Evolutionary conservation across 805 yeast species (phyloP), one percentile per base, ranked within the genome.

Genomic region (Metschnikowia cerradonensis): DNA sequence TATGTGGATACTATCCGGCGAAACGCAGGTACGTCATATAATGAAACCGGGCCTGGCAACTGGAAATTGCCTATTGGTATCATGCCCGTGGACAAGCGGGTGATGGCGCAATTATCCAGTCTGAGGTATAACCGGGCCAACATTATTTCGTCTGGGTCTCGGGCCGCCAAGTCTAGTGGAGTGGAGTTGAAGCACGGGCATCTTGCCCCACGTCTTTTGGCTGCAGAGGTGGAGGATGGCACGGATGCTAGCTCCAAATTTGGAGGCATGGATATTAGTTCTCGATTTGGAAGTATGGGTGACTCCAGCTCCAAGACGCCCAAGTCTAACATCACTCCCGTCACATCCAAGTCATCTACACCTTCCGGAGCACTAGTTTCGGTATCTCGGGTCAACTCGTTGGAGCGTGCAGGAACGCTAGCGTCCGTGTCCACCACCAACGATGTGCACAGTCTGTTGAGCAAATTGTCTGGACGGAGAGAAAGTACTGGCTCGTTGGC

Each of bases 201-300:
- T 60, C 71, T 80, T 51, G 77, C 81, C 48, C 87, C 86, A 23
- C 75, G 89, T 42, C 73, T 86, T 67, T 71, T 87, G 52, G 92
- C 91, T 2, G 79, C 86, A 22, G 94, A 86, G 63, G 83, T 86
- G 35, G 91, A 84, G 54, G 89, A 85, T 23, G 42, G 22, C 4
- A 57, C 52, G 8, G 62, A 51, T 6, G 41, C 22, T 26, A 49
- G 54, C 35, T 53, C 52, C 34, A 51, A 44, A 19, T 57, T 57
- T 39, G 60, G 61, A 38, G 38, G 34, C 34, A 8, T 19, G 17
- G 38, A n/a, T 26, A 26, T 26, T 22, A 47, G 17, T 34, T 53
- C 48, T 3, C 41, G 41, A 14, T 37, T 37, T 37, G 35, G 15
- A 33, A 33, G 35, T 14, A 33, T 33, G 15, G 41, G 41, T 3